Conservation (phyloP, 495 filamentous ascomycete species). For the Chaetomium tenue region DNA sequence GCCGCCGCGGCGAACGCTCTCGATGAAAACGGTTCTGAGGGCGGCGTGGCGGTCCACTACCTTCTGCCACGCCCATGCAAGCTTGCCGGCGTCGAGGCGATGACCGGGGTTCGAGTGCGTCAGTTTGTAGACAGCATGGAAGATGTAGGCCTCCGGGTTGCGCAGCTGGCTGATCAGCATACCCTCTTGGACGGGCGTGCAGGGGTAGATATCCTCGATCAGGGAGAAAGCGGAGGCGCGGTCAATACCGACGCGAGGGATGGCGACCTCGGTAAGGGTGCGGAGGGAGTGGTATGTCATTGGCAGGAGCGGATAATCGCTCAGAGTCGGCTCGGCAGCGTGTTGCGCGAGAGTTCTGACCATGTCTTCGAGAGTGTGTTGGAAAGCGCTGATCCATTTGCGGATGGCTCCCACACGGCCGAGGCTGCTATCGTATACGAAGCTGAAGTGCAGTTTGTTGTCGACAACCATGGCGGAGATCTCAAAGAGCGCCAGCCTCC, state of each 20-base stretch:
- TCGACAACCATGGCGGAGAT: conserved; percentile 34
- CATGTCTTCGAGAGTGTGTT: conserved; percentile 21
- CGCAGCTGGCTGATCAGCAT: conserved; percentile 32
- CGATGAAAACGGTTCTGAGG: conserved; percentile 56
- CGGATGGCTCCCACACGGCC: conserved; percentile 20
- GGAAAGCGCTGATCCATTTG: conserved; percentile 24
- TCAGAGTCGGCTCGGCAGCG: conserved; percentile 24
- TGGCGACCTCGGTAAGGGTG: conserved; percentile 11
- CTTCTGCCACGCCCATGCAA: conserved; percentile 52
- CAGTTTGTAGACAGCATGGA: conserved; percentile 30
- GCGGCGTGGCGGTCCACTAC: conserved; percentile 55
- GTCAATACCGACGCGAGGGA: conserved; percentile 27
- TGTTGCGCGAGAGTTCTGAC: conserved; percentile 8
- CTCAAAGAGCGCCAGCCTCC: conserved; percentile 58
- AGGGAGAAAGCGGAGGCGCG: conserved; percentile 17
- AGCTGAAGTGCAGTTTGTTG: conserved; percentile 34
- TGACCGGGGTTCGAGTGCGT: conserved; percentile 12
- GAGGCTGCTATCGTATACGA: conserved; percentile 41
- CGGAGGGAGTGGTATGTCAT: conserved; percentile 24
- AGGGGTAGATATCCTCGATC: conserved; percentile 44
- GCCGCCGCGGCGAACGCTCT: conserved; percentile 51
- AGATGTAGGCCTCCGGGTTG: conserved; percentile 25
- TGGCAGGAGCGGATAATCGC: conserved; percentile 28
- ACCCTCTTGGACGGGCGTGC: conserved; percentile 67
- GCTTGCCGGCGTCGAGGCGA: conserved; percentile 39